These are phyloP conservation scores for Mycena rebaudengoi DNA, from an alignment of 768 basidiomycete genomes.

Conservation along the genomic window DNA sequence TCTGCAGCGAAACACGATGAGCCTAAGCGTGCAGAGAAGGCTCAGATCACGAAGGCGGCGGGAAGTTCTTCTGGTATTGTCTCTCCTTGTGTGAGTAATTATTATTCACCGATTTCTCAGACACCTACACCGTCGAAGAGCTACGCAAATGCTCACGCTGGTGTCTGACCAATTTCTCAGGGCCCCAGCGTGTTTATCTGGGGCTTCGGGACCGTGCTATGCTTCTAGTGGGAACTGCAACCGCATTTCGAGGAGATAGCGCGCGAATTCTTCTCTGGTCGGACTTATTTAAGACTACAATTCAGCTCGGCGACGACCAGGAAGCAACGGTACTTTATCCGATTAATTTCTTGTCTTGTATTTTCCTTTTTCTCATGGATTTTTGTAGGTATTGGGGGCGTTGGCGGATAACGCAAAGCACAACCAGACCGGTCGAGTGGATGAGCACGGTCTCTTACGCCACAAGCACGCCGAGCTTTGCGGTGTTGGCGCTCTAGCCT, in stretches of 20 bases:
- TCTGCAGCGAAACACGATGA: constrained; percentile 26
- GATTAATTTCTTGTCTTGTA: too few species aligned
- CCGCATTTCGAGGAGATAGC: neutral
- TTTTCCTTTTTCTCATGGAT: too few species aligned
- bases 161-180: neutral
- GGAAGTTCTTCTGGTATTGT: constrained; percentile 13
- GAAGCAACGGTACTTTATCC: too few species aligned
- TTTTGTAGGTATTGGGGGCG: too few species aligned
- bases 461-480: constrained; percentile 40
- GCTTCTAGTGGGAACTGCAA: neutral
- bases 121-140: too few species aligned
- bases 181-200: neutral
- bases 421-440: constrained; percentile 36
- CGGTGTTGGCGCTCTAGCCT: constrained; percentile 34
- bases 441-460: constrained; percentile 40
- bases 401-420: too few species aligned
- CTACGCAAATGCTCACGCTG: neutral
- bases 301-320: neutral
- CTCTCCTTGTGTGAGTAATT: too few species aligned
- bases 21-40: constrained; percentile 20
- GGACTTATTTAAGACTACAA: neutral
- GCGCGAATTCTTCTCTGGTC: neutral
- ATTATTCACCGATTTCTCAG: too few species aligned
- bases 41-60: constrained; percentile 33
- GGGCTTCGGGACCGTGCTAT: neutral